Evolutionary conservation across 148 eudicot species (phyloP), one percentile per base, ranked within the genome.

Genomic region (Vaccinium darrowii): DNA sequence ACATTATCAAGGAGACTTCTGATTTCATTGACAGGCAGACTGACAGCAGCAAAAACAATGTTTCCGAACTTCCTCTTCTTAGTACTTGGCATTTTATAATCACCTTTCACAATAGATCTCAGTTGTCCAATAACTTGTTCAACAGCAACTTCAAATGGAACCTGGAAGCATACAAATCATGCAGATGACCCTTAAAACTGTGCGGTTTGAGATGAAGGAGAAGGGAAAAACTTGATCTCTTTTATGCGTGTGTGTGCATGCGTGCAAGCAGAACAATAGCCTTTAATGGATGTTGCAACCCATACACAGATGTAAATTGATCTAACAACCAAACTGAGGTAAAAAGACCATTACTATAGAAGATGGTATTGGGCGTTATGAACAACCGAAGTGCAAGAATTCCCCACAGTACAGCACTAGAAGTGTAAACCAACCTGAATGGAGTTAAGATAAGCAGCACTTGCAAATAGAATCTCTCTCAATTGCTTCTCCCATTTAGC

Each of bases 31-130:
- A 90, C 90, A 19, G 99, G 94, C 65, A 97, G 84, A 88, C 82
- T 91, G 82, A 93, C 91, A 83, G 96, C 97, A 83, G 99, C 98
- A 88, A 84, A 97, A 54, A 91, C 89, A 78, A 95, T 94, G 87
- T 91, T 87, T 36, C 98, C 99, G 69, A 93, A 79, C 84, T 86
- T 90, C 89, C 90, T 88, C 88, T 90, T 97, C 84, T 95, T 96
- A 16, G 92, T 86, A 75, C 88, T 91, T 23, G 98, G 95, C 53
- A 92, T 72, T 78, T 53, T 71, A 84, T 91, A 94, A 49, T 91
- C 96, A 54, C 98, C 98, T 85, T 91, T 92, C 7, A 92, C 91
- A 82, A 97, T 89, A 71, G 90, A 67, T 86, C 87, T 92, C 75
- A 97, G 85, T 84, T 97, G 98, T 82, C 94, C 94, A 79, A 88